Evolutionary conservation across 768 basidiomycete species (phyloP).

Genomic region (Hortiboletus flavorubellus): DNA sequence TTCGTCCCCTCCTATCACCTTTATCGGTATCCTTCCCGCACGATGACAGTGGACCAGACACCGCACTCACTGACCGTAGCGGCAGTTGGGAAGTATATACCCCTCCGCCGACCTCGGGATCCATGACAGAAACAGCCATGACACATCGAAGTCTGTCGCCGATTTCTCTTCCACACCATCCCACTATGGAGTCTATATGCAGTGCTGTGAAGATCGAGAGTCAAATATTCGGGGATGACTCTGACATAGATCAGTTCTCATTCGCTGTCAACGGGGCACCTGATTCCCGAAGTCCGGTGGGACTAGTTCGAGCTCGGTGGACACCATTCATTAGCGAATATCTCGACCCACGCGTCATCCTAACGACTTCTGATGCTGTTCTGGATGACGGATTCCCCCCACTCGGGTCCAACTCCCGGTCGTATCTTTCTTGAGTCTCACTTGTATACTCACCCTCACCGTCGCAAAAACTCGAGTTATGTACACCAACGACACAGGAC

Average conservation of each 20-base stretch:
- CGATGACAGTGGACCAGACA: conserved; percentile 52
- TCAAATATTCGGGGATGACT: conserved; percentile 44
- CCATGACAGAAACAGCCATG: conserved; percentile 44
- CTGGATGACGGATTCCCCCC: conserved; percentile 41
- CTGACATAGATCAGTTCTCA: conserved; percentile 51
- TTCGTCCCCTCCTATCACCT: conserved; percentile 48
- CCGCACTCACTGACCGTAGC: conserved; percentile 45
- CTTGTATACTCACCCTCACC: background rate
- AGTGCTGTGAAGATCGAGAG: conserved; percentile 31
- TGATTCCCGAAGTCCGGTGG: conserved; percentile 13
- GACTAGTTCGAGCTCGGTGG: conserved; percentile 19
- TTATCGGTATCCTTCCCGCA: conserved; percentile 38
- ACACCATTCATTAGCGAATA: conserved; percentile 32
- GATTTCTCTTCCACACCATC: conserved; percentile 18
- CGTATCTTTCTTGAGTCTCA: conserved; percentile 26
- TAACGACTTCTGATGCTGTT: conserved; percentile 28
- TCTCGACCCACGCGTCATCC: conserved; percentile 29
- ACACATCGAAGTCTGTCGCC: conserved; percentile 38
- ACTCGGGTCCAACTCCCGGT: conserved; percentile 44
- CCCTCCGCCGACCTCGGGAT: conserved; percentile 56
- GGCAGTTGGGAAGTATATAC: conserved; percentile 63
- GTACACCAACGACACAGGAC: conserved; percentile 11
- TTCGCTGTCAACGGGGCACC: conserved; percentile 34
- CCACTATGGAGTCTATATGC: conserved; percentile 37
- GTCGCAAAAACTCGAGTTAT: background rate